A percentile compares a stretch with the other conserved stretches of the same genome.
These are phyloP conservation scores for Paramecium sexaurelia DNA, from an alignment of 73 alveolate species.

Conservation along the genomic window DNA sequence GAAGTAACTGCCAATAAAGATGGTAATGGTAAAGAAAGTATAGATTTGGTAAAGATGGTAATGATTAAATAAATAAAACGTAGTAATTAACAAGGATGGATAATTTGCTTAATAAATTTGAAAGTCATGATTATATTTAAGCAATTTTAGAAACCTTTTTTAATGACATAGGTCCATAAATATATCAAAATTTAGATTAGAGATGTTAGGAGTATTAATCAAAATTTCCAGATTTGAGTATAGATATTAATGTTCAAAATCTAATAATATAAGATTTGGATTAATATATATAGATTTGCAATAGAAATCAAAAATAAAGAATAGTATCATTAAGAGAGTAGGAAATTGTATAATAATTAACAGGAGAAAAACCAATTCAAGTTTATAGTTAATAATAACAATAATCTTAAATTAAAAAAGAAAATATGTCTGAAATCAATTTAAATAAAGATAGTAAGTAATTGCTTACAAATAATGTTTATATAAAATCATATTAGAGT, in stretches of 20 bases:
- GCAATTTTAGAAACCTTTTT: slow-evolving; percentile 10
- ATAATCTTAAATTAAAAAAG: not conserved
- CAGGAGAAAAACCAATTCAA: not conserved
- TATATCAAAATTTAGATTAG: not conserved
- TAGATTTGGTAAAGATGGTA: not conserved
- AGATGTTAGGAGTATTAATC: not conserved
- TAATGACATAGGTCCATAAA: not conserved
- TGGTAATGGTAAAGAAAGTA: not conserved
- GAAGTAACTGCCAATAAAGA: not conserved
- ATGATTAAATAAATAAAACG: not conserved
- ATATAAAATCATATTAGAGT: not conserved
- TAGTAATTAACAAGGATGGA: not conserved
- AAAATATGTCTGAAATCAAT: not conserved
- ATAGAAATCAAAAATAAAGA: not conserved
- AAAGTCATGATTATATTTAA: not conserved
- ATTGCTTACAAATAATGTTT: not conserved
- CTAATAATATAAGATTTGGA: not conserved
- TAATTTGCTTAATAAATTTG: not conserved
- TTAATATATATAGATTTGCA: not conserved
- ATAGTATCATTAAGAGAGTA: not conserved
- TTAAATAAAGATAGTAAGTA: not conserved
- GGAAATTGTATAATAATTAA: not conserved
- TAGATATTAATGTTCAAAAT: not conserved
- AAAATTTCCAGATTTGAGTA: not conserved
- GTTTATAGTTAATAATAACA: not conserved